Conservation (phyloP, 2,329 filamentous ascomycete species). For the Pyrenochaeta sp. region DNA sequence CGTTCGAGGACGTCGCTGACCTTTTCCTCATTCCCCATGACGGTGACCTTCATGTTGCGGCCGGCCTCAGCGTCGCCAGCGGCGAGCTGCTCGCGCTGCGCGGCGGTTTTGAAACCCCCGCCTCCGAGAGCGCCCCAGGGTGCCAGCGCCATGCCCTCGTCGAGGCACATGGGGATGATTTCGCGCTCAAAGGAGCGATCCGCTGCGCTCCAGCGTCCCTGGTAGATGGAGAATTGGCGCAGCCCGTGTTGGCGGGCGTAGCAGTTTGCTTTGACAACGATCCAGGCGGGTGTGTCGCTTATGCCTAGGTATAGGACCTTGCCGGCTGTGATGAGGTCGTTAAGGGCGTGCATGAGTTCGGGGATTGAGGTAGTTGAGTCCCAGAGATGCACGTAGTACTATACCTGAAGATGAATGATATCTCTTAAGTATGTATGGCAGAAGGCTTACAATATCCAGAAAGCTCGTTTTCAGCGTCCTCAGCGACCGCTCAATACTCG, state of each 20-base stretch:
- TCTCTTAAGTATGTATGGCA: conserved; percentile 43
- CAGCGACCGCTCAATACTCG: conserved; percentile 18
- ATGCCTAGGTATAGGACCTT: conserved; percentile 57
- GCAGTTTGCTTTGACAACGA: conserved; percentile 37
- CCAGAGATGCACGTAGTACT: conserved; percentile 52
- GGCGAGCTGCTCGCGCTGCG: conserved; percentile 56
- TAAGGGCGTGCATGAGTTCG: conserved; percentile 54
- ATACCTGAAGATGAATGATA: conserved; percentile 29
- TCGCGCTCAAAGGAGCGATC: conserved; percentile 55
- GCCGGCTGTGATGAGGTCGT: conserved; percentile 50
- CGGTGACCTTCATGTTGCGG: conserved; percentile 46
- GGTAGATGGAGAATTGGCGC: conserved; percentile 50
- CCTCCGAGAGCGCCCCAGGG: conserved; percentile 63
- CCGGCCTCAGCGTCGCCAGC: conserved; percentile 43
- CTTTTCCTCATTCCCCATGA: conserved; percentile 57
- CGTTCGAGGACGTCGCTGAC: conserved; percentile 66
- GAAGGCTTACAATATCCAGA: conserved; percentile 60
- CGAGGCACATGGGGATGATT: conserved; percentile 54
- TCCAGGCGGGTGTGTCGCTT: conserved; percentile 53
- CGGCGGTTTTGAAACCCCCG: conserved; percentile 52
- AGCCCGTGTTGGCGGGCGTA: conserved; percentile 52
- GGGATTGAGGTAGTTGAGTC: conserved; percentile 53
- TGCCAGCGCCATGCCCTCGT: conserved; percentile 53
- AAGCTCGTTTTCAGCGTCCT: conserved; percentile 63
- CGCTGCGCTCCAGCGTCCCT: conserved; percentile 53